Evolutionary conservation across 2,329 filamentous ascomycete species (phyloP).

Genomic region (Colletotrichum sp.): DNA sequence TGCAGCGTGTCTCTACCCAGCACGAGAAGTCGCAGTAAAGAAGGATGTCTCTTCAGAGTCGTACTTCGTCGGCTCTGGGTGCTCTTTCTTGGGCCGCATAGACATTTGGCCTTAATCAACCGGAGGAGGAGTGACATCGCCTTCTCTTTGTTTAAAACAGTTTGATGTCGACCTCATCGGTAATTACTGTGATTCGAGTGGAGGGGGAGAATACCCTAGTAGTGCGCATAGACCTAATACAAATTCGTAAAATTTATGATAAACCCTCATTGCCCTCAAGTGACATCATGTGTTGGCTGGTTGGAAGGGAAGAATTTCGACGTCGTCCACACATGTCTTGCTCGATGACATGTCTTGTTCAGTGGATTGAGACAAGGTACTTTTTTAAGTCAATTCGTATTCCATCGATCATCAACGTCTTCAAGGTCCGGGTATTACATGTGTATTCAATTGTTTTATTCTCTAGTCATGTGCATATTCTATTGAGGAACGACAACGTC

Average conservation of each 20-base stretch:
- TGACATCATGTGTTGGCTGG: background rate
- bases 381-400: background rate
- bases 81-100: slow-evolving; percentile 8
- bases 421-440: background rate
- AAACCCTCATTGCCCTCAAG: background rate
- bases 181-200: slow-evolving; percentile 20
- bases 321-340: background rate
- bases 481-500: slow-evolving; percentile 44
- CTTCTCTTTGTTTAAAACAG: slow-evolving; percentile 23
- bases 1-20: slow-evolving; percentile 89
- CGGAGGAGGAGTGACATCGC: slow-evolving; percentile 8
- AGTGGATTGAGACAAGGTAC: background rate
- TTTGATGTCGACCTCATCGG: slow-evolving; percentile 22
- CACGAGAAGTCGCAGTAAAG: slow-evolving; percentile 84
- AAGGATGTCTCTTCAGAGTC: background rate
- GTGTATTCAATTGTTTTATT: background rate
- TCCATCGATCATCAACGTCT: background rate
- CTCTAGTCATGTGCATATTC: background rate
- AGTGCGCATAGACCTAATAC: slow-evolving; percentile 20
- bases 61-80: background rate
- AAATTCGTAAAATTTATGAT: slow-evolving; percentile 15
- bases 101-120: slow-evolving; percentile 15
- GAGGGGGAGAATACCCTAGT: slow-evolving; percentile 16
- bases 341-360: too few species aligned
- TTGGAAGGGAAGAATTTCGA: background rate